Base-by-base conservation (phyloP, 129 eudicot species). In the Silybum marianum region DNA sequence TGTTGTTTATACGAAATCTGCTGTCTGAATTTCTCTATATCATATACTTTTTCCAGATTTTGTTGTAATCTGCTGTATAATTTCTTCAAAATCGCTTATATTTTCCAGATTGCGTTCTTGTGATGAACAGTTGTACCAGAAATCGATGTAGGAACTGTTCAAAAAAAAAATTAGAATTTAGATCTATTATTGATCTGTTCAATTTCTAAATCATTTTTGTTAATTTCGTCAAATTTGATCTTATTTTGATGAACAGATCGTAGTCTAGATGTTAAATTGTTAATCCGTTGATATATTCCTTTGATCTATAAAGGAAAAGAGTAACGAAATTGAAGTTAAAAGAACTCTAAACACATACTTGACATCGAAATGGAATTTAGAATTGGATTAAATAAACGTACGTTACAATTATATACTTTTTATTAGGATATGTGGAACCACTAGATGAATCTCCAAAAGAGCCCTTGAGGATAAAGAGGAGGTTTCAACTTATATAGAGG, bases 81-180 rank as follows among this genome's bases (percentile, higher is more conserved):
- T 72, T 38, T 72, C 30, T 19, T 19, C 18, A 38, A 8, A 8
- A 38, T 36, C 11, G 2, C 3, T 63, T 63, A 63, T 7, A 3
- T 63, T 63, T 63, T 63, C 12, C 1, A 22, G 69, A 63, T 63
- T 9, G 28, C 23, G 26, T 63, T 21, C 9, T 63, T 19, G 14
- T 19, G 28, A 63, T 63, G 42, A 74, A 51, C 6, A 7, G 13
- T 60, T 63, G 71, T 48, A 24, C 46, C 19, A 69, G n/a, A 26
- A 46, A 46, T 42, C 23, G 74, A 78, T 16, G 63, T 79, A 46
- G 4, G 73, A 21, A 40, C n/a, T n/a, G n/a, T n/a, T n/a, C n/a
- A n/a, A n/a, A n/a, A n/a, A n/a, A n/a, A n/a, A n/a, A n/a, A 23
- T n/a, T 21, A 6, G 63, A 54, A 62, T 12, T 2, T 16, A 63